phyloP scores from a whole-genome alignment of 345 rosid genomes.

The Populus pruinosa region DNA sequence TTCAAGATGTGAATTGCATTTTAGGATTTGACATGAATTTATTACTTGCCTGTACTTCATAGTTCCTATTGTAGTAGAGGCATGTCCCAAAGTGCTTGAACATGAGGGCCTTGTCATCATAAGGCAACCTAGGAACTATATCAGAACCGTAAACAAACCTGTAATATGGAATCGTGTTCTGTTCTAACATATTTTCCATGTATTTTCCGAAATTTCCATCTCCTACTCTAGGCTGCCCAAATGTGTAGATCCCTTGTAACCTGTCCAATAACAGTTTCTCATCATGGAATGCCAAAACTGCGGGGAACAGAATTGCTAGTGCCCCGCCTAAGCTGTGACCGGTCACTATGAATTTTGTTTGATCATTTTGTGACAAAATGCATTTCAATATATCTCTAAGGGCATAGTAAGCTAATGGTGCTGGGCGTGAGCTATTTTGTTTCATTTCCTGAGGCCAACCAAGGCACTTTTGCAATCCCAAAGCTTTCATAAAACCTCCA shows the following conservation, averaged over 20 bases:
- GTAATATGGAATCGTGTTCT: constrained; percentile 34
- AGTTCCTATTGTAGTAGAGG: background rate
- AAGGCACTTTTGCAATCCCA: constrained; percentile 56
- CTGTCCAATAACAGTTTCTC: constrained; percentile 51
- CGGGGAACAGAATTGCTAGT: constrained; percentile 59
- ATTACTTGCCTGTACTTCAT: background rate
- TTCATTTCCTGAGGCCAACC: constrained; percentile 55
- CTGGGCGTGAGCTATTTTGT: constrained; percentile 10
- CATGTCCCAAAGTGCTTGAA: background rate
- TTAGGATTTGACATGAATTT: no score
- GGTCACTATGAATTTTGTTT: constrained; percentile 42
- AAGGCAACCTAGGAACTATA: constrained; percentile 69
- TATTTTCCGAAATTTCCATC: constrained; percentile 46
- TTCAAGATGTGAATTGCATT: no score
- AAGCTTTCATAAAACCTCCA: constrained; percentile 73
- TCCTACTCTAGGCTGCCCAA: constrained; percentile 86
- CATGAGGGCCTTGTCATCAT: constrained; percentile 6
- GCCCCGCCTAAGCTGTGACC: constrained; percentile 87
- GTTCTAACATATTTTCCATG: constrained; percentile 47
- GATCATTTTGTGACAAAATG: constrained; percentile 26
- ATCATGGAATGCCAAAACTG: constrained; percentile 45
- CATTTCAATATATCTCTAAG: constrained; percentile 47
- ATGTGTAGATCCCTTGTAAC: constrained; percentile 61
- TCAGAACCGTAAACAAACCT: constrained; percentile 71
- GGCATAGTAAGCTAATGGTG: constrained; percentile 52